A percentile compares a stretch with the other conserved stretches of the same genome.
Evolutionary conservation across 2,329 filamentous ascomycete genomes (phyloP).

Genomic region (Aureobasidium sp.): DNA sequence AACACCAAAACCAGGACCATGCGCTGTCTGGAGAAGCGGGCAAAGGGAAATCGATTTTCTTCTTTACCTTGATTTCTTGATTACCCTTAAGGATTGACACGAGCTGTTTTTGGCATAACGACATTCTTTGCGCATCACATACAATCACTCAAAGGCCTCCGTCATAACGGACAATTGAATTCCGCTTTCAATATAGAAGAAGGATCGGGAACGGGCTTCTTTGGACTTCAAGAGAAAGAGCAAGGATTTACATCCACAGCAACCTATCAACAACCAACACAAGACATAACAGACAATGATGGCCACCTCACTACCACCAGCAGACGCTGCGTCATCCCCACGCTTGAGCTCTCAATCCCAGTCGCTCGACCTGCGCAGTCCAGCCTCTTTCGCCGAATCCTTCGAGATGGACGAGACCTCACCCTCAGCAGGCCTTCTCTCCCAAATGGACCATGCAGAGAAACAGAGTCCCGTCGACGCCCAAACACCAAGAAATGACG

Average conservation of each 20-base stretch:
- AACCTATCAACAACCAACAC: not conserved
- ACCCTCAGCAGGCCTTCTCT: not conserved
- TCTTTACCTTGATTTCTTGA: not conserved
- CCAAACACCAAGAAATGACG: not conserved
- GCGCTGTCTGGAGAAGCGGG: not conserved
- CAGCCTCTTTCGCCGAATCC: not conserved
- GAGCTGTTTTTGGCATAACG: not conserved
- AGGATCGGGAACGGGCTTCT: not conserved
- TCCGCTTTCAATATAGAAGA: not conserved
- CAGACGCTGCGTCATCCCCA: not conserved
- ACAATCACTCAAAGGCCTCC: not conserved
- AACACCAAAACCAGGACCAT: not conserved
- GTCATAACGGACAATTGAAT: not conserved
- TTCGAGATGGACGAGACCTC: constrained; percentile 1
- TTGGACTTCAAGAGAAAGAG: not conserved
- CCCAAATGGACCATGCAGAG: not conserved
- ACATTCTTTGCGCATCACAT: not conserved
- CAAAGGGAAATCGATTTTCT: not conserved
- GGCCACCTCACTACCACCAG: not conserved
- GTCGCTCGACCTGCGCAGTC: not conserved
- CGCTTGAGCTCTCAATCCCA: not conserved
- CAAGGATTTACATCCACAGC: not conserved
- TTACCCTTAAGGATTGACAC: not conserved
- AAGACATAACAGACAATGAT: not conserved
- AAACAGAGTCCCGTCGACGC: not conserved